Evolutionary conservation across 1,284 basidiomycete genomes (phyloP).

Genomic region (Heterobasidion parviporum): DNA sequence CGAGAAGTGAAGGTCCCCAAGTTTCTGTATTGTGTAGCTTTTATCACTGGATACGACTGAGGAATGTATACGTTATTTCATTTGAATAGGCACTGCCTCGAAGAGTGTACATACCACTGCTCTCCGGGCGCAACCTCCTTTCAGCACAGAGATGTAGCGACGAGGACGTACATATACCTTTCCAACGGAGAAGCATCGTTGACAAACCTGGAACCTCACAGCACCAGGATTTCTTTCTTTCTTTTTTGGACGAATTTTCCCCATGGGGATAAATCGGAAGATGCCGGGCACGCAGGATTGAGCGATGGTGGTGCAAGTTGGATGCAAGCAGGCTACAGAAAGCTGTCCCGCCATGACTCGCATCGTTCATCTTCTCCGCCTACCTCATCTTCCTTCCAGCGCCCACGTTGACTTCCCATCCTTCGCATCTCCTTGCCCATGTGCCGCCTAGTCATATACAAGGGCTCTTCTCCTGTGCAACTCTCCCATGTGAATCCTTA

Average conservation of each 20-base stretch:
- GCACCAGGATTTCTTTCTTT: no score
- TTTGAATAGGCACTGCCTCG: no score
- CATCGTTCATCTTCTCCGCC: background rate
- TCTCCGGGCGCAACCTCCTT: no score
- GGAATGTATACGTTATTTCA: background rate
- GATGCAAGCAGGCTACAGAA: background rate
- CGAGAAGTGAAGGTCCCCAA: conserved; percentile 20
- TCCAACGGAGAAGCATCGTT: no score
- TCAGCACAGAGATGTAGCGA: no score
- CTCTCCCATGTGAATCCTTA: conserved; percentile 62
- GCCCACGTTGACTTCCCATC: background rate
- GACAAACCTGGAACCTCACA: no score
- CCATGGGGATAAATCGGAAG: background rate
- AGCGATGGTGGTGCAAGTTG: background rate
- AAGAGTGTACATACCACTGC: no score
- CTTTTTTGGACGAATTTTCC: no score
- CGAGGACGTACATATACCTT: no score
- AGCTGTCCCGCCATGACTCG: background rate
- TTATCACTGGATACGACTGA: background rate
- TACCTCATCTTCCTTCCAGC: background rate
- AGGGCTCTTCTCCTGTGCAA: conserved; percentile 82
- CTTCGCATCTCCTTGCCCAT: conserved; percentile 29
- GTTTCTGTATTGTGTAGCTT: background rate
- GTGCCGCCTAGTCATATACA: conserved; percentile 90
- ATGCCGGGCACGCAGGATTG: background rate